Conservation (phyloP, 805 yeast species). For the Pichia ethanolica region DNA sequence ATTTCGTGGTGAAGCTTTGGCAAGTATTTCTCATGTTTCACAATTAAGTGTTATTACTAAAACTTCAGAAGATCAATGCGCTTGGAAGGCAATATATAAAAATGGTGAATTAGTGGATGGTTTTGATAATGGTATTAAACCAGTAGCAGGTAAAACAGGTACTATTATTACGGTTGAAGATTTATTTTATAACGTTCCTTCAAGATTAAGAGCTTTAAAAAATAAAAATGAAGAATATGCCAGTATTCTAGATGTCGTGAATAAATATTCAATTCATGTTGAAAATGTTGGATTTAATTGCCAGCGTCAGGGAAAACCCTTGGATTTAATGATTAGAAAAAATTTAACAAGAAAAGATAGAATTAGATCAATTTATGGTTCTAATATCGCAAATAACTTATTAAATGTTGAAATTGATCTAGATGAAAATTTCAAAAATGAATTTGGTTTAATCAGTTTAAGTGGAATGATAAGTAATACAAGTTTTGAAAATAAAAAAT, state of each 20-base stretch:
- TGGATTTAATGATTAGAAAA: conserved; percentile 53
- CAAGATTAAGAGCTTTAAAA: conserved; percentile 60
- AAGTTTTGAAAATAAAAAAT: conserved; percentile 61
- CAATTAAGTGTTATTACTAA: conserved; percentile 76
- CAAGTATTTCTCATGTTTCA: conserved; percentile 86
- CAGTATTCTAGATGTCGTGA: conserved; percentile 73
- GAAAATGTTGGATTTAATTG: conserved; percentile 65
- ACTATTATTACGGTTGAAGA: conserved; percentile 84
- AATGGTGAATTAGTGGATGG: conserved; percentile 48
- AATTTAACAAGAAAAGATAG: conserved; percentile 50
- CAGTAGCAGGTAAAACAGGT: conserved; percentile 82
- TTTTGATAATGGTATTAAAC: conserved; percentile 40
- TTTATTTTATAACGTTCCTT: conserved; percentile 79
- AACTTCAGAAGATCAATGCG: conserved; percentile 50
- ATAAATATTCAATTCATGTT: conserved; percentile 75
- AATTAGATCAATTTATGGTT: conserved; percentile 67
- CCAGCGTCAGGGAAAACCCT: conserved; percentile 56
- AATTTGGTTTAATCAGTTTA: conserved; percentile 45
- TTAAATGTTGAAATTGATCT: conserved; percentile 36
- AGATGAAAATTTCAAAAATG: conserved; percentile 16
- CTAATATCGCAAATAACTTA: conserved; percentile 57
- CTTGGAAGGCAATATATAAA: conserved; percentile 60
- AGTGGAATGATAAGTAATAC: conserved; percentile 63
- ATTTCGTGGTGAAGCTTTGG: conserved; percentile 94
- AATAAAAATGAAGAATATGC: conserved; percentile 67